Evolutionary conservation across 805 yeast genomes (phyloP).

Genomic region (Ogataea dorogensis): DNA sequence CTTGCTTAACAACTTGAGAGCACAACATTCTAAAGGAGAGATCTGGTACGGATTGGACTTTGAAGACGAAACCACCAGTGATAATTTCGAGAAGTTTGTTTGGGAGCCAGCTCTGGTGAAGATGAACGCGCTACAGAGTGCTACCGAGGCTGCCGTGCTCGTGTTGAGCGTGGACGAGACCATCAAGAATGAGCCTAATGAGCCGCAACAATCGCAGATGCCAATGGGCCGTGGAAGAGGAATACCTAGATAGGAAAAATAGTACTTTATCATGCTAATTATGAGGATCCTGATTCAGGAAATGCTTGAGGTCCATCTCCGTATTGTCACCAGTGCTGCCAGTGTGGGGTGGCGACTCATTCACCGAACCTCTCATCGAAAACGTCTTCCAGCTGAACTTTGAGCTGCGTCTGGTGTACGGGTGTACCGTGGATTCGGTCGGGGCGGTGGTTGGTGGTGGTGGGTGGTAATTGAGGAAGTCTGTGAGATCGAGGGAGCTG

Average conservation of each 20-base stretch:
- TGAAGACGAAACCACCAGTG: slow-evolving; percentile 74
- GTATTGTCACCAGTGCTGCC: slow-evolving; percentile 16
- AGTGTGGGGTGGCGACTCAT: slow-evolving; percentile 17
- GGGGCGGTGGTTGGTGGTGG: slow-evolving; percentile 10
- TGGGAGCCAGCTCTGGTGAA: slow-evolving; percentile 99
- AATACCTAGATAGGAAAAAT: slow-evolving; percentile 41
- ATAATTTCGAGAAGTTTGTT: slow-evolving; percentile 81
- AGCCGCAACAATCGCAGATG: slow-evolving; percentile 36
- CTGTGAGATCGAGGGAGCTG: slow-evolving; percentile 18
- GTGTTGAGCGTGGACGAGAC: slow-evolving; percentile 97
- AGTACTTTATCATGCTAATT: slow-evolving; percentile 1
- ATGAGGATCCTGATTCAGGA: slow-evolving; percentile 20
- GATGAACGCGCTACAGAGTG: slow-evolving; percentile 89
- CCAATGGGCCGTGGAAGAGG: slow-evolving; percentile 47
- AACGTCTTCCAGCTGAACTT: slow-evolving; percentile 29
- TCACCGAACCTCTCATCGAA: slow-evolving; percentile 24
- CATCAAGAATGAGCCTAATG: slow-evolving; percentile 67
- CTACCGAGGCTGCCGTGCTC: slow-evolving; percentile 94
- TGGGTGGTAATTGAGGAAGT: slow-evolving; percentile 16
- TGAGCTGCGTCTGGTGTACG: slow-evolving; percentile 21
- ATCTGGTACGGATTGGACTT: slow-evolving; percentile 92
- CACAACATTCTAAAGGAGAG: slow-evolving; percentile 93
- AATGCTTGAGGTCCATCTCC: slow-evolving; percentile 26
- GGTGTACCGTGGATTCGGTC: not conserved
- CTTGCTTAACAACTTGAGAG: slow-evolving; percentile 81